phyloP scores from a whole-genome alignment of 495 filamentous ascomycete species.

The Hypoxylon perforatum region DNA sequence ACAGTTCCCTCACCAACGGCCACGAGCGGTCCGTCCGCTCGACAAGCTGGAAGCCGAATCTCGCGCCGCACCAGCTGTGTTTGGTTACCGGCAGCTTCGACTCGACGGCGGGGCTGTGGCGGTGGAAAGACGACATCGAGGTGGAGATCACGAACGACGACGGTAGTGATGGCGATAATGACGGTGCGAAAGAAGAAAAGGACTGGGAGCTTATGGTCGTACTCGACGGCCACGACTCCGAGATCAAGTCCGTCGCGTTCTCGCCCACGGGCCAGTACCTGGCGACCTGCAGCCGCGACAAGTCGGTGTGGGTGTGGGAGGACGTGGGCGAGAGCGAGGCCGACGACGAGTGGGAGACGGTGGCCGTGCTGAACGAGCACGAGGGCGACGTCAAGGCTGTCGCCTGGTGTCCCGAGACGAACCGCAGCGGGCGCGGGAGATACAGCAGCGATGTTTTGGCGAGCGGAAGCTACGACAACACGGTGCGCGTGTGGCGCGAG shows the following conservation, averaged over 20 bases:
- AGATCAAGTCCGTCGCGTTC: slow-evolving; percentile 89
- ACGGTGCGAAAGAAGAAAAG: slow-evolving; percentile 63
- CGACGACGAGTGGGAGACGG: slow-evolving; percentile 94
- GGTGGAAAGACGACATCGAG: slow-evolving; percentile 66
- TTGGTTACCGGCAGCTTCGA: slow-evolving; percentile 95
- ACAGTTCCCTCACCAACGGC: slow-evolving; percentile 83
- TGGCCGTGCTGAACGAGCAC: slow-evolving; percentile 93
- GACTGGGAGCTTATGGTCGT: slow-evolving; percentile 90
- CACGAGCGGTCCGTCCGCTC: slow-evolving; percentile 88
- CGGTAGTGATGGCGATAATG: slow-evolving; percentile 44
- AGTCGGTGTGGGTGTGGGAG: slow-evolving; percentile 99
- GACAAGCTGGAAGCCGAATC: slow-evolving; percentile 84
- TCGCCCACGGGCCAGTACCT: slow-evolving; percentile 81
- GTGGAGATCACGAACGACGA: slow-evolving; percentile 33
- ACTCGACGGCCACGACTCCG: slow-evolving; percentile 91
- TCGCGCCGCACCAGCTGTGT: slow-evolving; percentile 69
- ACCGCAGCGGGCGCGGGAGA: slow-evolving; percentile 57
- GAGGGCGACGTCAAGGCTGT: slow-evolving; percentile 95
- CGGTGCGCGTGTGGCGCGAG: slow-evolving; percentile 86
- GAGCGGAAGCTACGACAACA: slow-evolving; percentile 91
- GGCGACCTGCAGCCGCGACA: slow-evolving; percentile 91
- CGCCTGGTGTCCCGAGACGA: slow-evolving; percentile 79
- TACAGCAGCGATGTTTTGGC: slow-evolving; percentile 74
- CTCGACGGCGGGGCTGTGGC: slow-evolving; percentile 88
- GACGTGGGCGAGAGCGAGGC: slow-evolving; percentile 75